Base-by-base conservation (phyloP, 2,329 filamentous ascomycete genomes). In the Trichothecium sympodiale region DNA sequence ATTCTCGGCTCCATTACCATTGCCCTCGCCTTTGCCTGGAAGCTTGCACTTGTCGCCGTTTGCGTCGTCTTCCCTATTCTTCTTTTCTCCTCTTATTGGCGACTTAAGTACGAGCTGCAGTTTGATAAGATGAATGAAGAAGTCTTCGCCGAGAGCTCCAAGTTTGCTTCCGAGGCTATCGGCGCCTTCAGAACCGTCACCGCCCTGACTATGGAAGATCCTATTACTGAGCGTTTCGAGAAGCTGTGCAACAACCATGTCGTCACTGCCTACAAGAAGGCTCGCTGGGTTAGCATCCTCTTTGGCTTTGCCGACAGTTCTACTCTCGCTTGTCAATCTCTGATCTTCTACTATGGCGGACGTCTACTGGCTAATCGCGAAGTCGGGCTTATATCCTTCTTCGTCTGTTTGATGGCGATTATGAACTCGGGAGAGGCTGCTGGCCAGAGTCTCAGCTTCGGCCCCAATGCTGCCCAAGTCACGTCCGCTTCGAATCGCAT, bases 1-100 rank as follows among this genome's bases (percentile, higher is more conserved):
- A 56, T 88, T 3, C 46, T 74, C 8, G 82, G 80, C 0, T 74
- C 72, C 7, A 56, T 84, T 12, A 61, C 69, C 30, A 80, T 88
- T 35, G 68, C 79, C 1, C 86, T 84, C 46, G 62, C 69, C 4
- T 85, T 80, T 50, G 79, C 80, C 2, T 88, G 83, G 83, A 88
- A 86, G 52, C 64, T 89, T 8, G 74, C 78, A 0, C 58, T 86
- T 0, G 77, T 88, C 0, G 69, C 73, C 0, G 60, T 77, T 8
- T 80, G 75, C 45, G 73, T 81, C 8, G 69, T 71, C 5, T 54
- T 72, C 36, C 71, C 71, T 1, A 49, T 75, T 16, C 59, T 65
- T 31, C 43, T 74, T 4, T 37, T 53, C 5, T 61, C 65, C 0
- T 64, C 63, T 0, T 76, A 64, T 46, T 69, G 62, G 53, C 64